phyloP scores from a whole-genome alignment of 805 yeast genomes.

The Teunomyces panamensis region DNA sequence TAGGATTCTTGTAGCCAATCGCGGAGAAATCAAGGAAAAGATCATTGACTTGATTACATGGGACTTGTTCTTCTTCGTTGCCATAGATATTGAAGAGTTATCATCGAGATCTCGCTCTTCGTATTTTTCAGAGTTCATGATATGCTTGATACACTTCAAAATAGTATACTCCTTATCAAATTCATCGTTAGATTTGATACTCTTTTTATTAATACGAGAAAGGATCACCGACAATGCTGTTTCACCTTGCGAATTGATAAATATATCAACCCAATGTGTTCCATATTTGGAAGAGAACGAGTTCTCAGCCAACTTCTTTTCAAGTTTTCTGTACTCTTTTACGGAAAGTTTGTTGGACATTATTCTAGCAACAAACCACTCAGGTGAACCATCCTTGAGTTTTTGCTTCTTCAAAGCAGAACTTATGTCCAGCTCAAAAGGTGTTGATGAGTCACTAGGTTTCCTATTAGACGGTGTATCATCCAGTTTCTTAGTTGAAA shows the following conservation, averaged over 20 bases:
- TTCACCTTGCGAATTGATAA: conserved; percentile 43
- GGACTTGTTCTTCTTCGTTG: conserved; percentile 20
- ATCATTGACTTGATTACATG: conserved; percentile 37
- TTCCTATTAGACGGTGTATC: conserved; percentile 10
- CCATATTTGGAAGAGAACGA: conserved; percentile 17
- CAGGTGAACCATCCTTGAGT: conserved; percentile 37
- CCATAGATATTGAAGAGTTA: conserved; percentile 8
- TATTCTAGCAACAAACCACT: conserved; percentile 38
- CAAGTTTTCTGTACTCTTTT: conserved; percentile 34
- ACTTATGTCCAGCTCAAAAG: conserved; percentile 11
- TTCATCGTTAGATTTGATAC: conserved; percentile 44
- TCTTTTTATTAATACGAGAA: conserved; percentile 36
- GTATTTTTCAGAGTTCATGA: conserved; percentile 24
- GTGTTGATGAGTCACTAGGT: conserved; percentile 7
- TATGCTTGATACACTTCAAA: conserved; percentile 36
- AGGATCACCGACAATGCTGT: conserved; percentile 40
- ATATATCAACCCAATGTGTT: conserved; percentile 27
- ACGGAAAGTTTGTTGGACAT: conserved; percentile 31
- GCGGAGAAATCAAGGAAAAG: conserved; percentile 38
- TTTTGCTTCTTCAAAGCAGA: conserved; percentile 19
- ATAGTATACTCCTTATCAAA: conserved; percentile 39
- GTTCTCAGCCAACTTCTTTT: conserved; percentile 28
- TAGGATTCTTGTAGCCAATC: conserved; percentile 36
- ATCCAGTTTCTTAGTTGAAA: conserved; percentile 3
- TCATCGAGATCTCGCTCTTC: conserved; percentile 12